Percentiles rank a stretch among this genome's conserved stretches.
Conservation (phyloP, 1,139 yeast species). For the Geotrichum europaeum region DNA sequence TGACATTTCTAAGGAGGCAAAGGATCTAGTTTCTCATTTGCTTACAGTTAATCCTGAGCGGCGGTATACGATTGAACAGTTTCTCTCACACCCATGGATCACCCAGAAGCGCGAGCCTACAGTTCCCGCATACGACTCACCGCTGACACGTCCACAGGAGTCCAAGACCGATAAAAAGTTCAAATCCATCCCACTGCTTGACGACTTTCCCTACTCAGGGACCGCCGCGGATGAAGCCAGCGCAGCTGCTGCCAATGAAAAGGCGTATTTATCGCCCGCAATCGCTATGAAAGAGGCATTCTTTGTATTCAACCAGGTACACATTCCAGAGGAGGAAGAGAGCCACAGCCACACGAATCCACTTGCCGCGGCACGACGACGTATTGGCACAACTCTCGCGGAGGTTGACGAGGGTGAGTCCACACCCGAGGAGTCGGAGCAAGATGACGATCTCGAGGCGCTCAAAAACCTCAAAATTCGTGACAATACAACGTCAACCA, state of each 20-base stretch:
- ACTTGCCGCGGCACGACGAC: background rate
- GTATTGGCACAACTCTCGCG: background rate
- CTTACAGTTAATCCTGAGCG: conserved; percentile 75
- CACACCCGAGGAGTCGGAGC: background rate
- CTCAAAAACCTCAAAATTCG: conserved; percentile 7
- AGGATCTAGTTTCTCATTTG: conserved; percentile 65
- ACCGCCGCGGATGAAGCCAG: background rate
- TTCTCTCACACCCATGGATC: conserved; percentile 84
- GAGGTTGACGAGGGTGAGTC: conserved; percentile 17
- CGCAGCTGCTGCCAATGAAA: background rate
- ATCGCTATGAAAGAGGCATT: conserved; percentile 13
- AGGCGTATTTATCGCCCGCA: conserved; percentile 24
- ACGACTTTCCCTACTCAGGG: conserved; percentile 1
- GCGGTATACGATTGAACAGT: conserved; percentile 72
- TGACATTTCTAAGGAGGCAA: conserved; percentile 75
- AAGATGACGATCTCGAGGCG: conserved; percentile 10
- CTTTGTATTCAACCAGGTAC: conserved; percentile 79
- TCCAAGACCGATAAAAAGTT: background rate
- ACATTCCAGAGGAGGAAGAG: conserved; percentile 73
- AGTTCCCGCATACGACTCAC: conserved; percentile 12
- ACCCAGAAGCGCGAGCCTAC: conserved; percentile 30
- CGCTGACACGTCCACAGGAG: background rate
- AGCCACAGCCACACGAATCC: background rate
- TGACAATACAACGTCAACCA: background rate
- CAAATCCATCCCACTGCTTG: conserved; percentile 5